phyloP scores from a whole-genome alignment of 2,329 filamentous ascomycete genomes.

The Emmonsia crescens region DNA sequence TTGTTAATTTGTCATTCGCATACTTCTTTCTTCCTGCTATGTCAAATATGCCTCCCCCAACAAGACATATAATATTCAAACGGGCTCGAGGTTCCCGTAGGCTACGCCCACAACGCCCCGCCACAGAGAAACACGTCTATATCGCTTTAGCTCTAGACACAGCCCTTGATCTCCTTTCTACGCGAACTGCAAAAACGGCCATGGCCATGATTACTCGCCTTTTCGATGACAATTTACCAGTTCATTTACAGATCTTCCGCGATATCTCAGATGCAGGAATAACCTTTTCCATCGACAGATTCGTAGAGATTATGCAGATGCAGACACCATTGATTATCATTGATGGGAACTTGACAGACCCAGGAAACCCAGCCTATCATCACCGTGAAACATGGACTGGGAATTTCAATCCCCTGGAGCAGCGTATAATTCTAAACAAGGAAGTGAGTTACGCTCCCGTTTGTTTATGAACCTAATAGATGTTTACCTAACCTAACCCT shows the following conservation, averaged over 20 bases:
- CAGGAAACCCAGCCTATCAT: background rate
- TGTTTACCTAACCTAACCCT: background rate
- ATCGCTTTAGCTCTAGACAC: constrained; percentile 1
- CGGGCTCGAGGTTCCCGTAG: background rate
- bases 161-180: background rate
- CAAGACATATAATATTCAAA: background rate
- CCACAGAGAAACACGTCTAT: background rate
- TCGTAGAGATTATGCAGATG: background rate
- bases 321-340: constrained; percentile 1
- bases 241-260: background rate
- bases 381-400: background rate
- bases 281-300: background rate
- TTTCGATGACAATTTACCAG: background rate
- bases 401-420: background rate
- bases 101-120: background rate
- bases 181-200: background rate
- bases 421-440: background rate
- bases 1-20: background rate
- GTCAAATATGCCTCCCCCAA: background rate
- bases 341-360: background rate
- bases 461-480: background rate
- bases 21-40: background rate
- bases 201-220: background rate
- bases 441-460: background rate
- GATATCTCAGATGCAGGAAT: background rate